phyloP scores from a whole-genome alignment of 106 monocot species.

The Phalaenopsis aphrodite region DNA sequence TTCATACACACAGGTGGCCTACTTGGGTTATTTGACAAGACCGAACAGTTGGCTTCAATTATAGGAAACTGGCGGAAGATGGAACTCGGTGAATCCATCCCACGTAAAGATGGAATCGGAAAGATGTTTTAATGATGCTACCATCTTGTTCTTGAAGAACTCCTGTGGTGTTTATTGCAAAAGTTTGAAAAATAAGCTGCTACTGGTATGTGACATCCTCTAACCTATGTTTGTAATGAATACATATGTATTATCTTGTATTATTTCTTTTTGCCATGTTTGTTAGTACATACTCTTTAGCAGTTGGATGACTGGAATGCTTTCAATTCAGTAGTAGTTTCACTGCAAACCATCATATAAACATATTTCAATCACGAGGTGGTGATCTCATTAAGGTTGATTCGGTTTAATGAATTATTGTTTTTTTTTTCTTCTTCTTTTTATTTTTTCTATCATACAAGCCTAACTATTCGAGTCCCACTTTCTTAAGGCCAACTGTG shows the following conservation, averaged over 20 bases:
- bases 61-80: conserved; percentile 57
- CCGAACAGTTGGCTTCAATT: conserved; percentile 47
- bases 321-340: not conserved
- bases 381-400: no score
- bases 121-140: no score
- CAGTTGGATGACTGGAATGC: not conserved
- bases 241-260: not conserved
- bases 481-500: no score
- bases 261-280: no score
- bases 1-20: conserved; percentile 96
- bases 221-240: not conserved
- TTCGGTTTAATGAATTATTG: no score
- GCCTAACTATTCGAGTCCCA: no score
- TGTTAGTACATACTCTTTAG: not conserved
- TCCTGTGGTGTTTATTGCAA: no score
- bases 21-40: conserved; percentile 82
- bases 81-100: conserved; percentile 52
- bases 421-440: no score
- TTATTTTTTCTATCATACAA: no score
- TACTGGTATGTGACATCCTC: not conserved
- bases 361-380: no score
- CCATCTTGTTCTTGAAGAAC: no score
- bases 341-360: no score
- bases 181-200: not conserved
- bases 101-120: not conserved